Conservation (phyloP, 2,329 filamentous ascomycete genomes). For the Bipolaris sorokiniana region DNA sequence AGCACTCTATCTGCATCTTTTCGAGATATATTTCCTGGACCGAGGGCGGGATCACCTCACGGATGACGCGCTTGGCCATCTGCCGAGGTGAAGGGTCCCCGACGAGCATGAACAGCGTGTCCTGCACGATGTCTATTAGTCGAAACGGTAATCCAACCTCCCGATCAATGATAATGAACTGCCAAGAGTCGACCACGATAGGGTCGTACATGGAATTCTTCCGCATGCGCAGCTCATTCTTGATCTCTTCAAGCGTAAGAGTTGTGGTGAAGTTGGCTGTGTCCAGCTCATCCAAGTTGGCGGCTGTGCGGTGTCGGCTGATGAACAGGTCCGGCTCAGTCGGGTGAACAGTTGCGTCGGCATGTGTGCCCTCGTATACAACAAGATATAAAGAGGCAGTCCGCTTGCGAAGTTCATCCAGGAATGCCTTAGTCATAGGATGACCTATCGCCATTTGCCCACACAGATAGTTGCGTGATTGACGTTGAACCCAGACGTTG, state of each 20-base stretch:
- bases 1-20: constrained; percentile 26
- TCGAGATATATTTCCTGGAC: constrained; percentile 33
- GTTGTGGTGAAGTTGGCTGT: constrained; percentile 22
- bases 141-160: constrained; percentile 31
- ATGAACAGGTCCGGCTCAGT: constrained; percentile 35
- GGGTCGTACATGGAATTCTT: constrained; percentile 40
- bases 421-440: constrained; percentile 25
- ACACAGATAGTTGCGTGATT: constrained; percentile 36
- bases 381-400: constrained; percentile 29
- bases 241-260: constrained; percentile 36
- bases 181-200: constrained; percentile 40
- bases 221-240: constrained; percentile 30
- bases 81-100: constrained; percentile 31
- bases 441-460: constrained; percentile 41
- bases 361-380: constrained; percentile 37
- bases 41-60: constrained; percentile 31
- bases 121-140: constrained; percentile 38
- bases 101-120: constrained; percentile 30
- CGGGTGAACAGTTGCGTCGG: constrained; percentile 34
- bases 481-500: constrained; percentile 18
- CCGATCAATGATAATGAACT: constrained; percentile 43
- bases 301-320: constrained; percentile 25
- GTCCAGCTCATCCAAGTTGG: constrained; percentile 20
- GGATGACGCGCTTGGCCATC: constrained; percentile 32
- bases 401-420: constrained; percentile 32